Evolutionary conservation across 192 early-diverging fungal genomes (phyloP), one percentile per base, ranked within the genome.

Genomic region (Coemansia sp.): DNA sequence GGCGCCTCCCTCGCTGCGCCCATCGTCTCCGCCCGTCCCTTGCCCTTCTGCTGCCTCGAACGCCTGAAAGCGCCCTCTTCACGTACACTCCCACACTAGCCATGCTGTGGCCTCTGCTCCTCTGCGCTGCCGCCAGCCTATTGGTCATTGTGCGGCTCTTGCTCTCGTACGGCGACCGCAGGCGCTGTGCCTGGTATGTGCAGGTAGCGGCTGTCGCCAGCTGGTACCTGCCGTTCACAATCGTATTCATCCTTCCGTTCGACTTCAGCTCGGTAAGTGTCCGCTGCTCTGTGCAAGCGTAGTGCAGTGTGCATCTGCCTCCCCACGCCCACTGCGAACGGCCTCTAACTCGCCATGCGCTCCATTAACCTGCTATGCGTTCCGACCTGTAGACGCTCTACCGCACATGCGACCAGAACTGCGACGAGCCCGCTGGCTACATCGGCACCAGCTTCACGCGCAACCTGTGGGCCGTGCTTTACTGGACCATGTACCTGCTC

Each of bases 221-320:
- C 46, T 97, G 92, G 92, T 92, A 91, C 69, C 89, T 95, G 64
- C 93, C 96, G 10, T 94, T 98, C 82, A 89, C 93, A 67, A 94
- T 97, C 62, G 87, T 95, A 14, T 78, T 98, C 33, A 88, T 98
- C 23, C 84, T 98, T 44, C 94, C 95, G 3, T 83, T 98, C 45
- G 96, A 96, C 78, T 85, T 97, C 26, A 88, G 92, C 49, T 93
- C 92, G 65, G 80, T 83, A 81, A 75, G 66, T 72, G 30, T 11
- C 30, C 56, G 14, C 39, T 11, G 39, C 12, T 6, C 39, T 41
- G 39, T 12, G 39, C 39, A 41, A 41, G 12, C 7, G 39, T 7
- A 12, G 39, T 46, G 48, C 48, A 41, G 39, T 41, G 39, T 41
- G 12, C 5, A 5, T 14, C 7, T 41, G 39, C 39, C 39, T 8